These are phyloP conservation scores for Daldinia concentrica DNA, from an alignment of 495 filamentous ascomycete genomes.

Conservation along the genomic window DNA sequence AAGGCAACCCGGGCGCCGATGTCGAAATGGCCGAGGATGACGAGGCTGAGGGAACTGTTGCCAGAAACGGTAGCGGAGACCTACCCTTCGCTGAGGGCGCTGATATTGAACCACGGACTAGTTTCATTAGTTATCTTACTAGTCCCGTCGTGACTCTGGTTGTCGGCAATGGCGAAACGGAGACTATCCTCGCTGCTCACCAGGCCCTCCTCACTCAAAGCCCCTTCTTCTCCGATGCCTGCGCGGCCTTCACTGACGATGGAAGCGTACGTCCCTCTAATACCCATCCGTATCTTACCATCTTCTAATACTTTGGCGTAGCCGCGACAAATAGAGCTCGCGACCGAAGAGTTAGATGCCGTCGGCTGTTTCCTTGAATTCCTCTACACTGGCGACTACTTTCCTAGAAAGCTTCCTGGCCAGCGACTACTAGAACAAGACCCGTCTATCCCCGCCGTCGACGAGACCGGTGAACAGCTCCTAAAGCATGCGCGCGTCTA, in stretches of 20 bases:
- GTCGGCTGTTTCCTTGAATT: constrained; percentile 90
- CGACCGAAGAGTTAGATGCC: constrained; percentile 77
- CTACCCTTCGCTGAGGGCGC: constrained; percentile 56
- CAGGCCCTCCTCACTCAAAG: constrained; percentile 77
- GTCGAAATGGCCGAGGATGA: constrained; percentile 60
- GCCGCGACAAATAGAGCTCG: constrained; percentile 73
- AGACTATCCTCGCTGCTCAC: constrained; percentile 77
- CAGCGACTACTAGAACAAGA: constrained; percentile 65
- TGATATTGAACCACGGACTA: constrained; percentile 54
- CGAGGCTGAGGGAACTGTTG: constrained; percentile 42
- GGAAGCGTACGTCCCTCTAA: constrained; percentile 51
- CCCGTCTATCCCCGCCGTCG: constrained; percentile 65
- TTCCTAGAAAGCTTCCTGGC: constrained; percentile 69
- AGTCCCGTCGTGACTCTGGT: constrained; percentile 82
- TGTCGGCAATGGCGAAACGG: constrained; percentile 70
- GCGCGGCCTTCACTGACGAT: constrained; percentile 65
- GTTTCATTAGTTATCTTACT: constrained; percentile 69
- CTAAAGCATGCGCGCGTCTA: constrained; percentile 89
- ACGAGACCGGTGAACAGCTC: constrained; percentile 77
- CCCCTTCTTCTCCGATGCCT: constrained; percentile 74
- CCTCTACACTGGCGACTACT: constrained; percentile 92
- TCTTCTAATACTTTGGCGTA: constrained; percentile 39
- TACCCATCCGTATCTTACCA: not conserved
- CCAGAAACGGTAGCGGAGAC: constrained; percentile 40
- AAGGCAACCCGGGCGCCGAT: constrained; percentile 54